Percentiles rank a stretch among this genome's conserved stretches.
These are phyloP conservation scores for Hypoxylon sp. DNA, from an alignment of 2,329 filamentous ascomycete genomes.

Conservation along the genomic window DNA sequence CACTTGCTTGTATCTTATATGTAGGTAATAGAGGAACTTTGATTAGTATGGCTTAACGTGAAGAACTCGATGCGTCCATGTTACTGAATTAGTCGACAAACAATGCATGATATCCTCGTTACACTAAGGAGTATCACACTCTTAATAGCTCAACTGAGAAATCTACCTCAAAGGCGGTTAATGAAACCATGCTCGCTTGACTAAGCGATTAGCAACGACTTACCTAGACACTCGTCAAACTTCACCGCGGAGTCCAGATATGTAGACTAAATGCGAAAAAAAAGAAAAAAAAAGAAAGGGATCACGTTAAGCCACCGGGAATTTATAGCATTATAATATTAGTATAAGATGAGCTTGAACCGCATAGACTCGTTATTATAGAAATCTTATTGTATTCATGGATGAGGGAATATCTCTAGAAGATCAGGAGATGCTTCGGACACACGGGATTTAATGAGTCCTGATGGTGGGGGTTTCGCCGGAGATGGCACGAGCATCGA, in stretches of 20 bases:
- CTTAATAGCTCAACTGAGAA: background rate
- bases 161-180: background rate
- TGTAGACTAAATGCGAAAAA: background rate
- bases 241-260: background rate
- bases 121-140: background rate
- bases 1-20: background rate
- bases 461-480: constrained; percentile 26
- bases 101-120: too few species aligned
- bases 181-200: background rate
- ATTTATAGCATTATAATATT: constrained; percentile 15
- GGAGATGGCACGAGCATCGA: constrained; percentile 29
- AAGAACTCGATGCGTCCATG: background rate
- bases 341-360: background rate
- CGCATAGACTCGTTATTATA: background rate
- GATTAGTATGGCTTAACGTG: background rate
- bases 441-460: constrained; percentile 19
- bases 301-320: constrained; percentile 10
- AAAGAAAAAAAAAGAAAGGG: too few species aligned
- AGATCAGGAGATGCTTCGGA: constrained; percentile 22
- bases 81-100: background rate
- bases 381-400: background rate
- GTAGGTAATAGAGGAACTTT: constrained; percentile 1
- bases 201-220: background rate
- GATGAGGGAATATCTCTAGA: constrained; percentile 1
- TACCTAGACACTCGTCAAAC: background rate